A percentile compares a stretch with the other conserved stretches of the same genome.
These are phyloP conservation scores for Chytridium lagenaria DNA, from an alignment of 371 early-diverging fungal species.

Conservation along the genomic window DNA sequence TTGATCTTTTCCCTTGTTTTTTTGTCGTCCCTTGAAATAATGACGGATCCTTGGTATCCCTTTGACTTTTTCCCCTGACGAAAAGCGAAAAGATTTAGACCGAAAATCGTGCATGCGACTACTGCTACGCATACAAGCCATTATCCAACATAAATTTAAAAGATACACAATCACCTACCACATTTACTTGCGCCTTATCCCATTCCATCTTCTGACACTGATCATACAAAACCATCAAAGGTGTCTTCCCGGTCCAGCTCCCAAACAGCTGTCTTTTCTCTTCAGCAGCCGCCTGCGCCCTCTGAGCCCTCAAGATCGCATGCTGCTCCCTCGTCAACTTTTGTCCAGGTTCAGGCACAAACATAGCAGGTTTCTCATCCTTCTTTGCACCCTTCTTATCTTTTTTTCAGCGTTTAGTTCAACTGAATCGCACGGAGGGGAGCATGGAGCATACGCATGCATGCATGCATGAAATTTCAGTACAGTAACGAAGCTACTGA, in stretches of 20 bases:
- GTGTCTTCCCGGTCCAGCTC: constrained; percentile 83
- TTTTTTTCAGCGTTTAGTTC: too few species aligned
- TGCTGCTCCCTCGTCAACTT: constrained; percentile 37
- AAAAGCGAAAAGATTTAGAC: background rate
- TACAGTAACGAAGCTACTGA: too few species aligned
- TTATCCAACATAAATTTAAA: too few species aligned
- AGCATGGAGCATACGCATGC: too few species aligned
- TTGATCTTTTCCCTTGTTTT: constrained; percentile 71
- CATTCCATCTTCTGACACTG: constrained; percentile 78
- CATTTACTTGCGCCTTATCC: constrained; percentile 74
- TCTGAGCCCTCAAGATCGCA: constrained; percentile 28
- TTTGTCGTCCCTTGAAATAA: constrained; percentile 71
- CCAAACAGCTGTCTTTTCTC: constrained; percentile 51
- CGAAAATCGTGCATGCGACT: too few species aligned
- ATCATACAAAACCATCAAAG: constrained; percentile 76
- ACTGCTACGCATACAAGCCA: too few species aligned
- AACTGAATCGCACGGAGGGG: too few species aligned
- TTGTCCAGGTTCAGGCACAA: constrained; percentile 33
- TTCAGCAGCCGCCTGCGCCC: constrained; percentile 26
- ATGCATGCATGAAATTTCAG: too few species aligned
- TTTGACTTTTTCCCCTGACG: constrained; percentile 39
- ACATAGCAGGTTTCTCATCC: constrained; percentile 19
- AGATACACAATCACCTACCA: constrained; percentile 17
- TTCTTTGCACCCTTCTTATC: too few species aligned
- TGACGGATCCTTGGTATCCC: constrained; percentile 64